Conservation (phyloP, 164 flowering plant species). For the Magnolia kwangsiensis region DNA sequence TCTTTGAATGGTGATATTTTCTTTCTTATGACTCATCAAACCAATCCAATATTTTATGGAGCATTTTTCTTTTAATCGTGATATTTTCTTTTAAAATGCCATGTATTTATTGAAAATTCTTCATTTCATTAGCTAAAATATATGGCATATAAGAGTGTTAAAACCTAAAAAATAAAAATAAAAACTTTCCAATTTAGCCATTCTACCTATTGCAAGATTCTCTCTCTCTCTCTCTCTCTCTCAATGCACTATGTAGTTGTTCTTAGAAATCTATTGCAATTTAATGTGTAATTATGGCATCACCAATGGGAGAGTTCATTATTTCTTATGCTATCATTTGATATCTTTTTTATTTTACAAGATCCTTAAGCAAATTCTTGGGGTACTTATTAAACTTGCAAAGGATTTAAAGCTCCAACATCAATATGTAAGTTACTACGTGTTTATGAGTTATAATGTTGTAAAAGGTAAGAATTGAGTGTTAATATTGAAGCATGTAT, state of each 20-base stretch:
- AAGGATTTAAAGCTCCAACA: slow-evolving; percentile 93
- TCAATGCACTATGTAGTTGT: not conserved
- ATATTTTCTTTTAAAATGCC: not conserved
- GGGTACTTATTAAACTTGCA: slow-evolving; percentile 91
- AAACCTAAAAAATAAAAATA: no score
- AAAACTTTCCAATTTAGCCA: not conserved
- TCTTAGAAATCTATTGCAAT: not conserved
- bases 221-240: slow-evolving; percentile 5
- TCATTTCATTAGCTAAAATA: not conserved
- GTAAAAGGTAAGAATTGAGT: slow-evolving; percentile 1
- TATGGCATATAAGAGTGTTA: not conserved
- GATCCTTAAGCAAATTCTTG: slow-evolving; percentile 95
- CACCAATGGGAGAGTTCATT: not conserved
- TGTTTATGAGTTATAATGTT: not conserved
- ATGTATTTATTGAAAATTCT: not conserved
- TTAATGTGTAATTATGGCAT: not conserved
- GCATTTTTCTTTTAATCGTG: not conserved
- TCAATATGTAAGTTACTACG: slow-evolving; percentile 68
- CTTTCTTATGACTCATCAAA: not conserved
- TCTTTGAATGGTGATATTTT: not conserved
- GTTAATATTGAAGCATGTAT: not conserved
- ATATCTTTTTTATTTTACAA: slow-evolving; percentile 21
- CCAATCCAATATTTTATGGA: not conserved
- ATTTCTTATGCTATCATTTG: not conserved
- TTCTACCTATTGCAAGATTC: not conserved